Conservation (phyloP, 192 early-diverging fungal genomes). For the Gaertneriomyces semiglobifer region DNA sequence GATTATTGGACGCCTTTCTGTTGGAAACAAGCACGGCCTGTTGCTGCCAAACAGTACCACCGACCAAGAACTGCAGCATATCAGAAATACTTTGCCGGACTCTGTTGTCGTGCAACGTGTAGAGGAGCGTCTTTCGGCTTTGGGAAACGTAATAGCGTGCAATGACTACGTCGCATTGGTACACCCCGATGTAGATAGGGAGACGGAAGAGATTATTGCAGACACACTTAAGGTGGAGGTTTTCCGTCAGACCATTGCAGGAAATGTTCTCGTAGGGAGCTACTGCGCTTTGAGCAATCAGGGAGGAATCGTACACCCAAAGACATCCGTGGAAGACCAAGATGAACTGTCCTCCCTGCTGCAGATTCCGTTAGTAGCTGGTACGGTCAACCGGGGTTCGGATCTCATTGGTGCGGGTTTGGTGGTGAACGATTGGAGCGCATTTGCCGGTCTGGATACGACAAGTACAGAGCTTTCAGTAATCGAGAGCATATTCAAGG, state of each 20-base stretch:
- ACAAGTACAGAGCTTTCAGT: slow-evolving; percentile 95
- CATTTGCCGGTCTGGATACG: slow-evolving; percentile 95
- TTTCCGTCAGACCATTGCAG: slow-evolving; percentile 96
- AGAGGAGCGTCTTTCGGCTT: slow-evolving; percentile 94
- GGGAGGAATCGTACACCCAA: slow-evolving; percentile 93
- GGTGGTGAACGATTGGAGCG: slow-evolving; percentile 98
- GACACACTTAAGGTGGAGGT: slow-evolving; percentile 98
- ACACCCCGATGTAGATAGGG: slow-evolving; percentile 96
- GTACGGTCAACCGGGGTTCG: slow-evolving; percentile 97
- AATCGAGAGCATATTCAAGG: slow-evolving; percentile 94
- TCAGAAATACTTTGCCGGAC: slow-evolving; percentile 94
- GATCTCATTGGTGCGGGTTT: slow-evolving; percentile 95
- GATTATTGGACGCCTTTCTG: slow-evolving; percentile 92
- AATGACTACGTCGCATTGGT: slow-evolving; percentile 99
- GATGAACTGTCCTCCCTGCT: slow-evolving; percentile 96
- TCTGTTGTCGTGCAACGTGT: slow-evolving; percentile 90
- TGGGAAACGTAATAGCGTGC: slow-evolving; percentile 99
- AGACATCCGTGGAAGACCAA: slow-evolving; percentile 93
- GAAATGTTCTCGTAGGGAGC: slow-evolving; percentile 93
- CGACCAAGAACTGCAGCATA: slow-evolving; percentile 92
- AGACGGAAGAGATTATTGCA: slow-evolving; percentile 99
- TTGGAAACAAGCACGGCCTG: slow-evolving; percentile 90
- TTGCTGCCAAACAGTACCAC: slow-evolving; percentile 94
- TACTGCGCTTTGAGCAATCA: slow-evolving; percentile 97
- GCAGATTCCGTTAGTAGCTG: slow-evolving; percentile 95